Conservation (phyloP, 2,329 filamentous ascomycete species). For the Tolypocladium paradoxum region DNA sequence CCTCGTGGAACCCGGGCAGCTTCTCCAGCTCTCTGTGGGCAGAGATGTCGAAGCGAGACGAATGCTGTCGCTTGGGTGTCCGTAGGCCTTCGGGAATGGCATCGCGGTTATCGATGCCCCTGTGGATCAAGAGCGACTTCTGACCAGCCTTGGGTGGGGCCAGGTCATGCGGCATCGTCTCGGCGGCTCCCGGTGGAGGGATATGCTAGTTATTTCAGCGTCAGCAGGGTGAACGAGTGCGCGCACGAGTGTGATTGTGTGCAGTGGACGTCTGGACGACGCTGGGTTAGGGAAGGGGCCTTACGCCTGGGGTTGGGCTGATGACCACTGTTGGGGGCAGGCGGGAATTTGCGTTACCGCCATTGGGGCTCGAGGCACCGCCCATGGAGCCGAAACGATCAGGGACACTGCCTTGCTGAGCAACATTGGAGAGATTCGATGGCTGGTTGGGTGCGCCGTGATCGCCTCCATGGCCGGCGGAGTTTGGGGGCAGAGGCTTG, state of each 20-base stretch:
- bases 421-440: conserved; percentile 23
- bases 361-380: conserved; percentile 24
- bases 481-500: conserved; percentile 60
- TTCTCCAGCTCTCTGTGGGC: conserved; percentile 95
- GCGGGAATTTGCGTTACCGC: conserved; percentile 20
- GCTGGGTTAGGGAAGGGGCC: conserved; percentile 15
- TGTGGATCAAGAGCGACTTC: conserved; percentile 81
- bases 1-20: conserved; percentile 93
- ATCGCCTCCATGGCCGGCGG: conserved; percentile 31
- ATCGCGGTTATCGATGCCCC: conserved; percentile 82
- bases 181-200: conserved; percentile 82
- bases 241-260: background rate
- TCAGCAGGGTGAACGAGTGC: background rate
- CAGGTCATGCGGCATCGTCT: conserved; percentile 97
- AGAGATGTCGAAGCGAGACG: conserved; percentile 94
- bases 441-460: conserved; percentile 30
- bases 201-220: conserved; percentile 47
- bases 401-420: conserved; percentile 22
- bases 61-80: conserved; percentile 93
- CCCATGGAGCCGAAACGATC: conserved; percentile 31
- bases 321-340: conserved; percentile 85
- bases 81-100: conserved; percentile 81
- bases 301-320: conserved; percentile 84
- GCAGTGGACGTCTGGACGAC: background rate
- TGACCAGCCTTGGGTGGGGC: conserved; percentile 84